Evolutionary conservation across 768 basidiomycete species (phyloP), one percentile per base, ranked within the genome.

Genomic region (Hypholoma fasciculare): DNA sequence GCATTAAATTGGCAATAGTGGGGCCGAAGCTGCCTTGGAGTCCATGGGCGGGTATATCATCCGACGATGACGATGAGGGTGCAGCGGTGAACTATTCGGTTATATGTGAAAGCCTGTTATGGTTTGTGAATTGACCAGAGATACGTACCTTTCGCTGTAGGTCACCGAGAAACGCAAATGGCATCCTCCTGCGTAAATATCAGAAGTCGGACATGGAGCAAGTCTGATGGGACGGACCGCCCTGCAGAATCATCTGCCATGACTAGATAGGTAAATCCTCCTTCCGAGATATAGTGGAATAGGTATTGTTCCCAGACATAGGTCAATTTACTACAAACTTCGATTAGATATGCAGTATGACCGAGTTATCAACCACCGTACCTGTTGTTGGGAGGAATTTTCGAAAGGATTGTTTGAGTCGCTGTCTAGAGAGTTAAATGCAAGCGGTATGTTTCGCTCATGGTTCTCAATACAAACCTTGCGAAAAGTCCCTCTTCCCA

Each of bases 241-340:
- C 95, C 96, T 16, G 87, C 92, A 40, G 88, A 82, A 71, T 98
- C 96, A 69, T 98, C 94, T 5, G 94, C 93, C 88, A 99, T 95
- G 54, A 95, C 92, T 20, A 98, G 82, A 72, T 90, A 96, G 38
- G 88, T 87, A 69, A 92, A 86, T 0, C 93, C 93, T 16, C 87
- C 88, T 62, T 94, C 92, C 5, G 92, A 91, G 63, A 96, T 82
- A 73, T 98, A 97, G 74, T 98, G 95, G 67, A 98, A 96, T 9
- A 96, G 80, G 67, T 90, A 96, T 74, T 95, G 88, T 66, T 93
- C 92, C 92, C 92, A 94, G 57, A 89, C 91, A 80, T 94, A 93
- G 56, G 87, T 87, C 56, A 89, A 77, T 72, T 90, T 90, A 76
- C 87, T 89, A 70, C 76, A 68, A 54, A 51, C 54, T 26, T 36